phyloP scores from a whole-genome alignment of 2,329 filamentous ascomycete genomes.

The Beauveria sp. region DNA sequence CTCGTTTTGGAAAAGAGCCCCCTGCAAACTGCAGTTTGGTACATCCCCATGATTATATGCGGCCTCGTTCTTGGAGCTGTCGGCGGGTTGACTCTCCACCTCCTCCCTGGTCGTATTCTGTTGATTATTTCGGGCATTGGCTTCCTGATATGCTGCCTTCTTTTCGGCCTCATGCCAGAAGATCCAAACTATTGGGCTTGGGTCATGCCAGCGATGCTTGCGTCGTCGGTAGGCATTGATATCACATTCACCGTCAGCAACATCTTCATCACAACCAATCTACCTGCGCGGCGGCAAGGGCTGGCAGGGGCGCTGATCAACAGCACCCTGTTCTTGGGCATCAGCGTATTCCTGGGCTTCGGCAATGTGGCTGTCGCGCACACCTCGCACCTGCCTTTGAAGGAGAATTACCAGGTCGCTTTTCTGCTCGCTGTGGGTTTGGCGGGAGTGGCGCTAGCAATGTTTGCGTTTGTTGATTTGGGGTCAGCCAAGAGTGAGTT shows the following conservation, averaged over 20 bases:
- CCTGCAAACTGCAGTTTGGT: slow-evolving; percentile 52
- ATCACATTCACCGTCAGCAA: slow-evolving; percentile 59
- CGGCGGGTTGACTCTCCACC: slow-evolving; percentile 49
- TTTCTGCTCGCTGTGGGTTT: slow-evolving; percentile 54
- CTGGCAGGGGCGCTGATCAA: slow-evolving; percentile 59
- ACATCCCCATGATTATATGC: slow-evolving; percentile 48
- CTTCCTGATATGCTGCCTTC: slow-evolving; percentile 41
- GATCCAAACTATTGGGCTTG: slow-evolving; percentile 54
- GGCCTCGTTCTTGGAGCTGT: slow-evolving; percentile 48
- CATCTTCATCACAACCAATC: slow-evolving; percentile 58
- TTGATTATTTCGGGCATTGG: slow-evolving; percentile 44
- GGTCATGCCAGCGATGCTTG: slow-evolving; percentile 53
- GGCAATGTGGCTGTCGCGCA: slow-evolving; percentile 46
- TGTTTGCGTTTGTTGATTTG: slow-evolving; percentile 25
- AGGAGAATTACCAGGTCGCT: slow-evolving; percentile 48
- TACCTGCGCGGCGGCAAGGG: slow-evolving; percentile 52
- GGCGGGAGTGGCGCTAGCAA: slow-evolving; percentile 37
- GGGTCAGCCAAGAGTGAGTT: slow-evolving; percentile 18
- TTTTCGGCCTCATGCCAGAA: slow-evolving; percentile 49
- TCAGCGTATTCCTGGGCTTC: slow-evolving; percentile 47
- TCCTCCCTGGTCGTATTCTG: slow-evolving; percentile 44
- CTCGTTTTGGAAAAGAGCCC: slow-evolving; percentile 41
- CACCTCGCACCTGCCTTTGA: slow-evolving; percentile 34
- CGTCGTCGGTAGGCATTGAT: slow-evolving; percentile 57
- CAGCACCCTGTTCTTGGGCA: slow-evolving; percentile 52